A percentile compares a stretch with the other conserved stretches of the same genome.
These are phyloP conservation scores for Musa beccarii DNA, from an alignment of 176 grass and related monocot genomes.

Conservation along the genomic window DNA sequence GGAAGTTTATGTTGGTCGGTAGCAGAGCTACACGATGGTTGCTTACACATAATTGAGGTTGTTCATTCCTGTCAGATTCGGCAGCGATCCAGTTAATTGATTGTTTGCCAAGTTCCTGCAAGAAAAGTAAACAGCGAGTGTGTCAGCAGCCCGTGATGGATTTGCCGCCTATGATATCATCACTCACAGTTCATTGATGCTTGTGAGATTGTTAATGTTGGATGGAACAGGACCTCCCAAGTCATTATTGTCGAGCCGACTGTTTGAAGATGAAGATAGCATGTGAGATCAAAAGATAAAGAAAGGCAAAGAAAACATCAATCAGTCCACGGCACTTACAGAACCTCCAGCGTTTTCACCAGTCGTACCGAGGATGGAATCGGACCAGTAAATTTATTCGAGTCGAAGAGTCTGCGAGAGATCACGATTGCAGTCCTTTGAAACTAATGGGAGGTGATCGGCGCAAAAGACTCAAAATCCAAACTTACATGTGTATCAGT, in stretches of 20 bases:
- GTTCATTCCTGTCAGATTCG: constrained; percentile 44
- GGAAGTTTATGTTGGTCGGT: constrained; percentile 5
- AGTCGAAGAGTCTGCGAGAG: constrained; percentile 55
- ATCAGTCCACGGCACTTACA: constrained; percentile 31
- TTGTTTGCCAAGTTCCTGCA: constrained; percentile 69
- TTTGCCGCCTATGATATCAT: background rate
- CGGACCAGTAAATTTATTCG: constrained; percentile 52
- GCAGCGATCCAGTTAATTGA: constrained; percentile 36
- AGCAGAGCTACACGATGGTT: background rate
- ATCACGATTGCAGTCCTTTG: constrained; percentile 22
- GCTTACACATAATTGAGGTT: constrained; percentile 52
- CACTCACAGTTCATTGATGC: constrained; percentile 64
- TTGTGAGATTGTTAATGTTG: constrained; percentile 37
- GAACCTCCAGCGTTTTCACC: constrained; percentile 43
- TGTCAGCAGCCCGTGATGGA: constrained; percentile 1
- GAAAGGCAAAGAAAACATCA: constrained; percentile 3
- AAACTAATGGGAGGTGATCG: constrained; percentile 3
- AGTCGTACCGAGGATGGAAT: constrained; percentile 50
- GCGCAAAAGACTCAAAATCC: constrained; percentile 2
- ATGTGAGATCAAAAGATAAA: constrained; percentile 16
- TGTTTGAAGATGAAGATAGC: constrained; percentile 25
- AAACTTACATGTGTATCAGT: constrained; percentile 63
- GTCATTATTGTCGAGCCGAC: constrained; percentile 56
- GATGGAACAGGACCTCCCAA: constrained; percentile 45
- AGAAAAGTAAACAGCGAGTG: constrained; percentile 9